Conservation (phyloP, 441 rosid genomes). For the Sinapis alba region DNA sequence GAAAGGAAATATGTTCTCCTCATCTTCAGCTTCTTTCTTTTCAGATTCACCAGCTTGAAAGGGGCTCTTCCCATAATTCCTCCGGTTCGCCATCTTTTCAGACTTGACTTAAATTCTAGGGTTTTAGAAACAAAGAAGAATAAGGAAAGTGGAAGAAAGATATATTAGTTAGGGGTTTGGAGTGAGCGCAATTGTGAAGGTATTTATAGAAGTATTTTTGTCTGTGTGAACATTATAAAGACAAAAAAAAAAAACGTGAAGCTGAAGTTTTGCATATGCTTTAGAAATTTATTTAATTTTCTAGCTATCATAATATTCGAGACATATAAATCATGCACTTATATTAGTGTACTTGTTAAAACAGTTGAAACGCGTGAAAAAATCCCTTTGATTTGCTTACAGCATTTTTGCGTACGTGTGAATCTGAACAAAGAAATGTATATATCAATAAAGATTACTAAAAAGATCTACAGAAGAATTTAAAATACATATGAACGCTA, state of each 20-base stretch:
- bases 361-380: slow-evolving; percentile 34
- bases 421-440: slow-evolving; percentile 17
- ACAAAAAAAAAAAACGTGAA: slow-evolving; percentile 28
- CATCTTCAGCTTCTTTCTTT: slow-evolving; percentile 51
- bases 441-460: slow-evolving; percentile 21
- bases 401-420: slow-evolving; percentile 33
- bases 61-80: slow-evolving; percentile 60
- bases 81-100: slow-evolving; percentile 51
- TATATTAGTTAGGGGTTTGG: slow-evolving; percentile 37
- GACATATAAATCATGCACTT: slow-evolving; percentile 26
- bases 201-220: slow-evolving; percentile 14
- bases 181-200: not conserved
- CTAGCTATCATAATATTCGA: not conserved
- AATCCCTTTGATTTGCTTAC: not conserved
- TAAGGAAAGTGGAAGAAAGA: not conserved
- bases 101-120: not conserved
- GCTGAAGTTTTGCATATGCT: slow-evolving; percentile 36
- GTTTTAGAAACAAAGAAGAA: slow-evolving; percentile 16
- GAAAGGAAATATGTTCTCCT: slow-evolving; percentile 48
- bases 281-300: not conserved
- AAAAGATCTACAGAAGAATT: slow-evolving; percentile 16
- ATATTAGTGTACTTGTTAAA: slow-evolving; percentile 7
- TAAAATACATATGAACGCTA: slow-evolving; percentile 38
- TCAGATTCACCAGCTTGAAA: slow-evolving; percentile 48
- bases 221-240: slow-evolving; percentile 38